Evolutionary conservation across 371 early-diverging fungal species (phyloP), one percentile per base, ranked within the genome.

Genomic region (Syncephalastrum sp.): DNA sequence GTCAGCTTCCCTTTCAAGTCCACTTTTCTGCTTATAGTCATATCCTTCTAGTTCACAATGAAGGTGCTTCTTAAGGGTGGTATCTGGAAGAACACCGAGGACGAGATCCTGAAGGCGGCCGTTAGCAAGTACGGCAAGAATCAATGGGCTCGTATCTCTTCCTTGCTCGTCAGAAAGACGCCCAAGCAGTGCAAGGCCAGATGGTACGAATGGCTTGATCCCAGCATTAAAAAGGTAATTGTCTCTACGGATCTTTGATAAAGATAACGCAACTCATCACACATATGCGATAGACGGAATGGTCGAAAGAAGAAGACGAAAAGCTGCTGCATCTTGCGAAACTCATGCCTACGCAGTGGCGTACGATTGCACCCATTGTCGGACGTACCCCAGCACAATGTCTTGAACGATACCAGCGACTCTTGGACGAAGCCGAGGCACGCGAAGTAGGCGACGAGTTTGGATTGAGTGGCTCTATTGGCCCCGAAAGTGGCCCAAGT

Each of bases 141-240:
- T 72, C 98, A 97, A 72, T 98, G 99, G 99, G 93, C 97, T 1
- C 91, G 98, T 65, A 97, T 98, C 54, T 94, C 97, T 19, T 97
- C 98, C 4, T 83, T 98, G 42, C 79, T 98, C 14, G 93, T 92
- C 17, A 75, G 97, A 61, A 97, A 97, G 65, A 91, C 96, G 25
- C 96, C 42, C 27, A 97, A 95, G 71, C 97, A 98, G 74, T 97
- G 98, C 78, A 98, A 98, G 82, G 96, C 98, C 4, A 83, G 99
- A 67, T 98, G 99, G 99, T 95, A 86, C 70, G 99, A 98, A 81
- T 98, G 98, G 98, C 82, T 98, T 38, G 98, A 97, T 79, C 97
- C 98, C 15, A 88, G 92, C 53, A 97, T 98, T 75, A 97, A 95
- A 70, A 97, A 97, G 81, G 85, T 88, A 79, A 29, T 24, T 25